Base-by-base conservation (phyloP, 2,329 filamentous ascomycete genomes). In the Cercospora berteroae region DNA sequence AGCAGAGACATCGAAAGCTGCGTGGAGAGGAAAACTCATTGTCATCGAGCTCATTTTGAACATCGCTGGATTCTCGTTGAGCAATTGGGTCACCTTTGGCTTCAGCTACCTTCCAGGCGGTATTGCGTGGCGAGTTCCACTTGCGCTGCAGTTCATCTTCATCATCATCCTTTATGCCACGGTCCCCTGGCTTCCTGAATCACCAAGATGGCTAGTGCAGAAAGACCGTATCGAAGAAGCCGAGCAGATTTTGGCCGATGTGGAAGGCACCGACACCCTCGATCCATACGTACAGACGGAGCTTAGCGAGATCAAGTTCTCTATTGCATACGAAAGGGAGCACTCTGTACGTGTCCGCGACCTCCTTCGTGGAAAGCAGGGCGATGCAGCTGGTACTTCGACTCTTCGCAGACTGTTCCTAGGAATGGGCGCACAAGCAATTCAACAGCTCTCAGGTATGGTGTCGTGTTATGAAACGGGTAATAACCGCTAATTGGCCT, bases 51-150 rank as follows among this genome's bases (percentile, higher is more conserved):
- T 85, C 75, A 83, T 83, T 56, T 78, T 85, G 72, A 74, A 74
- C 39, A 82, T 85, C 52, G 79, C 78, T 18, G 85, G 84, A 2
- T 85, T 84, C 67, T 80, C 76, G 1, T 58, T 86, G 1, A 81
- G 79, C 4, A 85, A 85, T 55, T 86, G 84, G 83, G 79, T 86
- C 10, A 85, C 81, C 7, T 86, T 81, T 65, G 83, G 83, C 1
- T 80, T 86, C 64, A 82, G 80, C 5, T 86, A 82, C 70, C 71
- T 80, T 1, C 73, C 71, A 3, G 81, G 82, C 5, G 69, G 77
- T 0, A 74, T 83, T 12, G 75, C 80, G 0, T 84, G 83, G 83
- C 72, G 82, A 42, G 74, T 83, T 2, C 82, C 82, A 0, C 76
- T 85, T 2, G 82, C 82, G 0, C 77, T 85, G 25, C 83, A 85